These are phyloP conservation scores for Steccherinum ochraceum DNA, from an alignment of 768 basidiomycete species.

Conservation along the genomic window DNA sequence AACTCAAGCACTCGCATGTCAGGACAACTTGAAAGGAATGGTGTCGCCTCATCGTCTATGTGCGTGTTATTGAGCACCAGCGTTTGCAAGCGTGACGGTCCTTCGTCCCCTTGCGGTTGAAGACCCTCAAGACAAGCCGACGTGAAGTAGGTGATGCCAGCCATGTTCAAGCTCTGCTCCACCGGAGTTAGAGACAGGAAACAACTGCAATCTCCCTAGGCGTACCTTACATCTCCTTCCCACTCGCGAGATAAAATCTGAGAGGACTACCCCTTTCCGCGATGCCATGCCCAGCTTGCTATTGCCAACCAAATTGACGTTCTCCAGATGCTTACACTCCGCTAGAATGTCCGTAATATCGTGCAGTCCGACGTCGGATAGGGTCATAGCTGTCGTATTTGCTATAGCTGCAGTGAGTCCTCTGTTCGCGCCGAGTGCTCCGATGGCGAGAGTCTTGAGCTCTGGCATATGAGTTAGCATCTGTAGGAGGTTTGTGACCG, in stretches of 20 bases:
- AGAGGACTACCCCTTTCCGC: slow-evolving; percentile 29
- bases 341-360: slow-evolving; percentile 37
- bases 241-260: slow-evolving; percentile 41
- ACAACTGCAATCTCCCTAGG: too few relatives aligned
- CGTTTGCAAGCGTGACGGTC: slow-evolving; percentile 35
- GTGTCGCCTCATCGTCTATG: slow-evolving; percentile 51
- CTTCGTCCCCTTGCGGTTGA: slow-evolving; percentile 25
- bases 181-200: too few relatives aligned
- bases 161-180: slow-evolving; percentile 50
- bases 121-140: slow-evolving; percentile 49
- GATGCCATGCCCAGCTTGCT: slow-evolving; percentile 44
- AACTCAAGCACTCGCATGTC: slow-evolving; percentile 43
- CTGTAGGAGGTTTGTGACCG: slow-evolving; percentile 32
- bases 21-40: slow-evolving; percentile 46
- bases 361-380: slow-evolving; percentile 44
- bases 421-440: slow-evolving; percentile 47
- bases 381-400: slow-evolving; percentile 45
- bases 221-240: slow-evolving; percentile 55
- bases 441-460: slow-evolving; percentile 47
- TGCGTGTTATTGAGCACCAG: slow-evolving; percentile 55
- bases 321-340: slow-evolving; percentile 34
- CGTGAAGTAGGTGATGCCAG: slow-evolving; percentile 42
- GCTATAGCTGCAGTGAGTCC: slow-evolving; percentile 37
- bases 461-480: slow-evolving; percentile 32
- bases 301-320: slow-evolving; percentile 59